These are phyloP conservation scores for Ophiocytium majus DNA, from an alignment of 352 stramenopile species.

Conservation along the genomic window DNA sequence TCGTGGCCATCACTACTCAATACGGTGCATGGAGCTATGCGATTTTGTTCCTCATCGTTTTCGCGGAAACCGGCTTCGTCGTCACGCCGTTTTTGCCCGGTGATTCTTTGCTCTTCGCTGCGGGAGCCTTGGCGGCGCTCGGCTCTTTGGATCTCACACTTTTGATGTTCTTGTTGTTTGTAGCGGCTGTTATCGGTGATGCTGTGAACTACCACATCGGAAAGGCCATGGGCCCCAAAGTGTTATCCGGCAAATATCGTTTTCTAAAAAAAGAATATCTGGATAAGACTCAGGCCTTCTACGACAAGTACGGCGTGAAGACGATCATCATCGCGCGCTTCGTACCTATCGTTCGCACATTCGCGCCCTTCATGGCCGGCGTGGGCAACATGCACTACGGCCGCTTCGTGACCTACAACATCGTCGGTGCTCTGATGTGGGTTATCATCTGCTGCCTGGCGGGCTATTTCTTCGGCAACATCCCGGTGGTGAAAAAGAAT, in stretches of 20 bases:
- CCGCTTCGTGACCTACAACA: neutral
- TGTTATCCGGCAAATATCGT: neutral
- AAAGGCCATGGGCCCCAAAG: neutral
- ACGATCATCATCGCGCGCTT: constrained; percentile 13
- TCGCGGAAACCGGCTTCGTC: neutral
- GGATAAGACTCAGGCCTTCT: neutral
- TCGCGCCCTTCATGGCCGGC: constrained; percentile 1
- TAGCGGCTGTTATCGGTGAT: neutral
- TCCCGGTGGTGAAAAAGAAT: neutral
- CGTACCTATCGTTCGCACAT: neutral
- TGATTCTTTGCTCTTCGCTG: neutral
- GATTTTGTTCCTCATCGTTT: constrained; percentile 3
- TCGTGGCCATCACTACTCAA: neutral
- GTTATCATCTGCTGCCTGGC: neutral
- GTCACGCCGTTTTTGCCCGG: neutral
- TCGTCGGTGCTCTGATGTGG: neutral
- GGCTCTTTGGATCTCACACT: neutral
- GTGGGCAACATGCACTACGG: neutral
- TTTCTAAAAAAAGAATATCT: constrained; percentile 11
- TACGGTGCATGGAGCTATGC: neutral
- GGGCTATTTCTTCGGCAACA: neutral
- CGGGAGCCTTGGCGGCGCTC: neutral
- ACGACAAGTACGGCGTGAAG: neutral
- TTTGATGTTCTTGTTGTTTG: neutral
- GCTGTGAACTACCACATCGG: constrained; percentile 6